These are phyloP conservation scores for Podaxis sp. DNA, from an alignment of 768 basidiomycete genomes.

Conservation along the genomic window DNA sequence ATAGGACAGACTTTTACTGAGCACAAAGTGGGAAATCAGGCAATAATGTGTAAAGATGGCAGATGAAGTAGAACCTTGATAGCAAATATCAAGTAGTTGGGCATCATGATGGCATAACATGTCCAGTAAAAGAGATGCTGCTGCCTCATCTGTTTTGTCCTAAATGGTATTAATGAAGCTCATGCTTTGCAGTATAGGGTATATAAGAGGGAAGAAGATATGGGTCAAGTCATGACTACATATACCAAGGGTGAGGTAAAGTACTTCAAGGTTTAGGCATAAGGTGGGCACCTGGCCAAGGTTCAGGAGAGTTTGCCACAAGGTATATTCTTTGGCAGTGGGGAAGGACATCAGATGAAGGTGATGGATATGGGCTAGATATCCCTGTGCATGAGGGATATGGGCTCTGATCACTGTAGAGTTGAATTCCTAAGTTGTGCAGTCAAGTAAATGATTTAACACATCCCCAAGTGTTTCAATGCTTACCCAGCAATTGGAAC, in stretches of 20 bases:
- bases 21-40: background rate
- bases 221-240: background rate
- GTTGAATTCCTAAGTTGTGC: background rate
- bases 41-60: background rate
- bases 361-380: background rate
- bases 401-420: background rate
- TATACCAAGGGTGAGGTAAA: background rate
- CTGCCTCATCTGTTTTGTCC: background rate
- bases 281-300: background rate
- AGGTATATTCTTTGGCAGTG: background rate
- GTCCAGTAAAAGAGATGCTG: background rate
- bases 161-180: background rate
- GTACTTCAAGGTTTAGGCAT: background rate
- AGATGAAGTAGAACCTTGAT: background rate
- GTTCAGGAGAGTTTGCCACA: background rate
- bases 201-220: background rate
- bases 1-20: background rate
- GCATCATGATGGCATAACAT: background rate
- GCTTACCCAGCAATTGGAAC: background rate
- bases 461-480: background rate
- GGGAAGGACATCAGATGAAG: background rate
- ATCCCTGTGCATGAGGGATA: background rate
- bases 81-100: background rate
- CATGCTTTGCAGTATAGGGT: background rate
- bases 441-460: background rate